Conservation (phyloP, 2,329 filamentous ascomycete genomes). For the Thermothelomyces thermophilus region DNA sequence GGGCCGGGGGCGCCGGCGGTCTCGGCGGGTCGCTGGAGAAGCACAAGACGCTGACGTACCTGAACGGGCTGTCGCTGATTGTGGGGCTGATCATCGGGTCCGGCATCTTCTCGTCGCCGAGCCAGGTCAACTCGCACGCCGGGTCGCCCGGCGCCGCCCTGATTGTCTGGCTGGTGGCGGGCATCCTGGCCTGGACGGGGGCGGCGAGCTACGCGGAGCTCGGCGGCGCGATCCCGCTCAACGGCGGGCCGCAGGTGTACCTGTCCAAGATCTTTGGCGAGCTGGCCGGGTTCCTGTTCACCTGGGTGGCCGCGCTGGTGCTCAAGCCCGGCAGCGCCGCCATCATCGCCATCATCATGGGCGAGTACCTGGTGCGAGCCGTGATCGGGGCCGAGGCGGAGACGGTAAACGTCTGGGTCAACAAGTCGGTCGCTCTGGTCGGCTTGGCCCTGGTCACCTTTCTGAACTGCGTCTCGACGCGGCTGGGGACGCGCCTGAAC, state of each 20-base stretch:
- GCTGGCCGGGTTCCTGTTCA: slow-evolving; percentile 86
- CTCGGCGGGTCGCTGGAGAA: slow-evolving; percentile 83
- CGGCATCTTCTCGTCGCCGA: slow-evolving; percentile 91
- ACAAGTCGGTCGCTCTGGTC: slow-evolving; percentile 76
- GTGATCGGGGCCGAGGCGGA: slow-evolving; percentile 80
- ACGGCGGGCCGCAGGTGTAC: slow-evolving; percentile 91
- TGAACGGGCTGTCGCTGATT: slow-evolving; percentile 88
- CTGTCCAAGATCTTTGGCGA: slow-evolving; percentile 95
- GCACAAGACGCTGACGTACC: slow-evolving; percentile 89
- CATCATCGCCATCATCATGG: slow-evolving; percentile 96
- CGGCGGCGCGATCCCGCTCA: slow-evolving; percentile 89
- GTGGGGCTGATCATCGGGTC: slow-evolving; percentile 92
- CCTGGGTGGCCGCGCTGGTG: slow-evolving; percentile 91
- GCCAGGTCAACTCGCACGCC: slow-evolving; percentile 84
- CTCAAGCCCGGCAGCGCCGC: slow-evolving; percentile 89
- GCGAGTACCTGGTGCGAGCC: slow-evolving; percentile 89
- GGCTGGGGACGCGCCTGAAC: slow-evolving; percentile 76
- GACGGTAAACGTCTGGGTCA: slow-evolving; percentile 76
- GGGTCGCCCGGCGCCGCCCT: slow-evolving; percentile 86
- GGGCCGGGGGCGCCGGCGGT: slow-evolving; percentile 46
- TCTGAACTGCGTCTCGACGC: slow-evolving; percentile 86
- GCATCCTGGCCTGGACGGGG: slow-evolving; percentile 92
- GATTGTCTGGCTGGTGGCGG: slow-evolving; percentile 86
- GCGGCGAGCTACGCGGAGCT: slow-evolving; percentile 93
- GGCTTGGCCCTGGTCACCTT: slow-evolving; percentile 72